phyloP scores from a whole-genome alignment of 2,329 filamentous ascomycete species.

The Sphaerostilbella broomeana region DNA sequence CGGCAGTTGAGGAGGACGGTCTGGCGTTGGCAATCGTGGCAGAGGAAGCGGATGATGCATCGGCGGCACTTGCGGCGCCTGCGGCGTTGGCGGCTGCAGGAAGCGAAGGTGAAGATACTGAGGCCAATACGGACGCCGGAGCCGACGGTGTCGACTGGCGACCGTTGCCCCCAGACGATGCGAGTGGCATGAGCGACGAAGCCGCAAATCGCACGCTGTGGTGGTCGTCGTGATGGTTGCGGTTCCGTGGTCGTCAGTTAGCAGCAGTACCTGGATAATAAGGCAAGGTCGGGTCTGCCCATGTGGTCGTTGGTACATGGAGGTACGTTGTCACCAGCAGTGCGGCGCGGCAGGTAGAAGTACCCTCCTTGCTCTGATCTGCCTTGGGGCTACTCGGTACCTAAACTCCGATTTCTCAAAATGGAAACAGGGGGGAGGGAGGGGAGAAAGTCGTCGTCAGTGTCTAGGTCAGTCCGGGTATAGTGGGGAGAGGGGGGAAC shows the following conservation, averaged over 20 bases:
- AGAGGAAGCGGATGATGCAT: conserved; percentile 16
- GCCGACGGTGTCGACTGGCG: conserved; percentile 19
- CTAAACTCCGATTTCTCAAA: too few relatives aligned
- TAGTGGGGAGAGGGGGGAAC: too few relatives aligned
- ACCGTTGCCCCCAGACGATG: conserved; percentile 16
- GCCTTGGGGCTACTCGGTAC: too few relatives aligned
- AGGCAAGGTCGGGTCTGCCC: too few relatives aligned
- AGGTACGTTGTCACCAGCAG: too few relatives aligned
- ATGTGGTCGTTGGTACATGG: too few relatives aligned
- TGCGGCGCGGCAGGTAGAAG: too few relatives aligned
- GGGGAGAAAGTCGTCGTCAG: too few relatives aligned
- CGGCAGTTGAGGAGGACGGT: conserved; percentile 4
- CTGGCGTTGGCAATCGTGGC: conserved; percentile 1
- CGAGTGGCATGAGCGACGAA: conserved; percentile 17
- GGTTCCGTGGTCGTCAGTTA: conserved; percentile 3
- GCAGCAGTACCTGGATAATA: too few relatives aligned
- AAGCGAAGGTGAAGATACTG: conserved; percentile 19
- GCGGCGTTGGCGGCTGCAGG: conserved; percentile 1
- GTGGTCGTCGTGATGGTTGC: conserved; percentile 4
- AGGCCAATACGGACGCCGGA: conserved; percentile 16
- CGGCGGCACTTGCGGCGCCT: background rate
- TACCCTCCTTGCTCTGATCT: too few relatives aligned
- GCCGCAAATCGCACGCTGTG: conserved; percentile 9
- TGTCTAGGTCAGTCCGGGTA: too few relatives aligned
- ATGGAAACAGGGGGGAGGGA: too few relatives aligned